phyloP scores from a whole-genome alignment of 2,329 filamentous ascomycete genomes.

The Arthrobotrys iridis region DNA sequence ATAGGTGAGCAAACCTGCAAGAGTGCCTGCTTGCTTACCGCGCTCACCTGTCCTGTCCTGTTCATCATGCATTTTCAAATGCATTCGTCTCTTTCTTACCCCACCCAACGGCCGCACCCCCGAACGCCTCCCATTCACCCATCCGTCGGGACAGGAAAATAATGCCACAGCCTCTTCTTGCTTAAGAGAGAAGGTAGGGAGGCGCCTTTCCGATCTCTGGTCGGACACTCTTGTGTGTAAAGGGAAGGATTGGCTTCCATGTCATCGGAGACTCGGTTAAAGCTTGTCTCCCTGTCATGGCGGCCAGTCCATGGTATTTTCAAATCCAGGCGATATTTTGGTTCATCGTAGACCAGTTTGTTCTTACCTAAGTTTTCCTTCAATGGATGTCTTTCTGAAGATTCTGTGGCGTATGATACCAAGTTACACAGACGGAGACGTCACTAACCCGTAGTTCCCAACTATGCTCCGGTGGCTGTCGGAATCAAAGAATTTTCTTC shows the following conservation, averaged over 20 bases:
- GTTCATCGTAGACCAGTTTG: background rate
- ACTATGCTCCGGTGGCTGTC: background rate
- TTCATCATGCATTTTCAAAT: background rate
- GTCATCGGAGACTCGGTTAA: conserved; percentile 13
- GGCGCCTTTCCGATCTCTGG: background rate
- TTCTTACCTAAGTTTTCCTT: background rate
- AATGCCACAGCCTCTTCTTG: too few species aligned
- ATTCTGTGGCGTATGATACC: background rate
- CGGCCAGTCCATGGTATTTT: background rate
- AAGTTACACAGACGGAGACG: background rate
- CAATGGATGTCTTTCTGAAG: too few species aligned
- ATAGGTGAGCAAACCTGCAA: conserved; percentile 17
- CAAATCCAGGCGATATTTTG: background rate
- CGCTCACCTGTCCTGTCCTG: background rate
- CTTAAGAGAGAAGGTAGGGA: background rate
- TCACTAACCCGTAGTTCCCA: background rate
- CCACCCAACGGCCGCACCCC: background rate
- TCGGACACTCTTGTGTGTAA: background rate
- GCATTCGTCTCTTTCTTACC: background rate
- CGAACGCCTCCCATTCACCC: background rate
- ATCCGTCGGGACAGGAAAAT: background rate
- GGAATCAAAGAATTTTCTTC: background rate
- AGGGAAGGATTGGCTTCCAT: background rate
- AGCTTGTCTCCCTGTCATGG: conserved; percentile 20
- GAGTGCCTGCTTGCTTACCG: background rate